These are phyloP conservation scores for Phytophthora sp. DNA, from an alignment of 352 stramenopile species.

Conservation along the genomic window DNA sequence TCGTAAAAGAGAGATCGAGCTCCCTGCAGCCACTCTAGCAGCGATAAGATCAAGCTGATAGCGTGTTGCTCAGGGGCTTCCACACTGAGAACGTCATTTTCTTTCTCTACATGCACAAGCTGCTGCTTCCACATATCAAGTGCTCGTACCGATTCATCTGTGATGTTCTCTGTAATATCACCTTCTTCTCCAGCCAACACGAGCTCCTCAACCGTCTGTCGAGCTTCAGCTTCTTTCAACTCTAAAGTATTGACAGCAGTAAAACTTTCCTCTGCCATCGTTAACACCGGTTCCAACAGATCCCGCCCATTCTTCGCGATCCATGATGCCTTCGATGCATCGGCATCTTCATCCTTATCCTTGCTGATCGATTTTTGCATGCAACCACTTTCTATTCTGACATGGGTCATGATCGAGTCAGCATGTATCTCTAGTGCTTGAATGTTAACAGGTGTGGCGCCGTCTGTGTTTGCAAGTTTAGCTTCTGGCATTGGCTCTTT, in stretches of 20 bases:
- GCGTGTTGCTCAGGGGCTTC: slow-evolving; percentile 63
- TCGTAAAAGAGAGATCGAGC: slow-evolving; percentile 84
- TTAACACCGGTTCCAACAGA: slow-evolving; percentile 63
- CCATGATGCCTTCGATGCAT: slow-evolving; percentile 28
- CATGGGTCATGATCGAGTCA: slow-evolving; percentile 65
- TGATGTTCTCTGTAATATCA: slow-evolving; percentile 36
- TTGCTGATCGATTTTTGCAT: slow-evolving; percentile 50
- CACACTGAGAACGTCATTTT: slow-evolving; percentile 73
- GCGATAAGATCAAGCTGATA: slow-evolving; percentile 53
- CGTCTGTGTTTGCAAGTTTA: slow-evolving; percentile 20
- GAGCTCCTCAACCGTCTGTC: slow-evolving; percentile 65
- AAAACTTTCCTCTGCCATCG: slow-evolving; percentile 73
- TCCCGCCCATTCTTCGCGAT: slow-evolving; percentile 33
- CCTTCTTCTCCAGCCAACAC: slow-evolving; percentile 43
- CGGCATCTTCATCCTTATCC: slow-evolving; percentile 28
- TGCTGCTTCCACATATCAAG: slow-evolving; percentile 75
- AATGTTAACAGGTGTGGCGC: slow-evolving; percentile 5
- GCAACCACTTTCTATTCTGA: slow-evolving; percentile 78
- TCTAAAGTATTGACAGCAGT: slow-evolving; percentile 67
- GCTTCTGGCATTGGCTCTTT: not conserved
- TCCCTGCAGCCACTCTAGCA: slow-evolving; percentile 81
- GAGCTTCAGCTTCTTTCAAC: slow-evolving; percentile 65
- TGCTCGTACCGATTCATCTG: slow-evolving; percentile 74
- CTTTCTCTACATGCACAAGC: slow-evolving; percentile 59
- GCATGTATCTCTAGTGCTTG: slow-evolving; percentile 33